Evolutionary conservation across 495 filamentous ascomycete species (phyloP).

Genomic region (Trypethelium eluteriae): DNA sequence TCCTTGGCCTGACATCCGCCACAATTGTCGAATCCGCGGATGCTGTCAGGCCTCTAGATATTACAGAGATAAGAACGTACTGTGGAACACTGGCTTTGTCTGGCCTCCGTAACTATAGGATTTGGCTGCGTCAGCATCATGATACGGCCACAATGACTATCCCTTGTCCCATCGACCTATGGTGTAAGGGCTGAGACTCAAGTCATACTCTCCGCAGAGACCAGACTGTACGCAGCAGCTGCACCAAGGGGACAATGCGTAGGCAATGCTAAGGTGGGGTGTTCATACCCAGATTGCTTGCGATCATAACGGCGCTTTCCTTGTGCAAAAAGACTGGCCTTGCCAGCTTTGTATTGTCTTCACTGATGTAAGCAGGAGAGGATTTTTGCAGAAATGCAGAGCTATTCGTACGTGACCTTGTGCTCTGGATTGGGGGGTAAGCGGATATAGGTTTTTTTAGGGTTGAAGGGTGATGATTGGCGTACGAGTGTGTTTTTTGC

Average conservation of each 20-base stretch:
- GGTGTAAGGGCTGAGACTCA: too few relatives aligned
- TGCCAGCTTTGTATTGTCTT: constrained; percentile 85
- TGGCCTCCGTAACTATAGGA: constrained; percentile 62
- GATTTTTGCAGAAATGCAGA: too few relatives aligned
- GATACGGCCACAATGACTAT: constrained; percentile 32
- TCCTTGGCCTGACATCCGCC: too few relatives aligned
- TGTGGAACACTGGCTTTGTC: constrained; percentile 99
- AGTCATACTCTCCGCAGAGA: too few relatives aligned
- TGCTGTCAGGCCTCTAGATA: too few relatives aligned
- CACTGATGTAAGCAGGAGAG: background rate
- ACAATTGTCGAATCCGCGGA: too few relatives aligned
- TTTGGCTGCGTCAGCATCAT: too few relatives aligned
- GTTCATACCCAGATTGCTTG: constrained; percentile 80
- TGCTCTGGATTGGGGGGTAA: background rate
- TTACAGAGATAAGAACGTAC: too few relatives aligned
- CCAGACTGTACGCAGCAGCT: too few relatives aligned
- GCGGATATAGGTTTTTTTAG: background rate
- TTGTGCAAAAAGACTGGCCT: constrained; percentile 91
- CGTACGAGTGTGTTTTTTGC: constrained; percentile 70
- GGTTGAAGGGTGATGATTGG: background rate
- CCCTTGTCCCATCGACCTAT: too few relatives aligned
- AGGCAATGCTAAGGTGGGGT: too few relatives aligned
- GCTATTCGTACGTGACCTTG: background rate
- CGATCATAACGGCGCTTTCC: constrained; percentile 99
- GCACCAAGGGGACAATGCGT: too few relatives aligned